These are phyloP conservation scores for Malus hybrid DNA, from an alignment of 331 rosid genomes.

Conservation along the genomic window DNA sequence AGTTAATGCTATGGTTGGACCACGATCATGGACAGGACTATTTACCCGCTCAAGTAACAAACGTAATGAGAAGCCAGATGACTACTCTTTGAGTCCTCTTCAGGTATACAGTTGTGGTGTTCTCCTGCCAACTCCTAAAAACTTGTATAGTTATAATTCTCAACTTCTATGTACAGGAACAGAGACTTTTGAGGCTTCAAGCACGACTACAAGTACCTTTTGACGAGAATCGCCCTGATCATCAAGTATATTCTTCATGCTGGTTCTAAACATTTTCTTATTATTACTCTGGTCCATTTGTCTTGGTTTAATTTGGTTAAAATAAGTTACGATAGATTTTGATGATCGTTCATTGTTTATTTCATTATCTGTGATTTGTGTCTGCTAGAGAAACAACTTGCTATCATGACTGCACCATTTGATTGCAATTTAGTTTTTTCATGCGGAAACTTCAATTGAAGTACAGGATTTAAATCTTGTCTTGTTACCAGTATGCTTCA, in stretches of 20 bases:
- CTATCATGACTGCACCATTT: not conserved
- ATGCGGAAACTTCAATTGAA: not conserved
- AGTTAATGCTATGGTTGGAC: conserved; percentile 97
- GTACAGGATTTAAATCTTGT: not conserved
- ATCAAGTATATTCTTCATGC: conserved; percentile 51
- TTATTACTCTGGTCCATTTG: not conserved
- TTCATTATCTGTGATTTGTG: not conserved
- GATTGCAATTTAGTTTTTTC: not conserved
- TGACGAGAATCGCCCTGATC: conserved; percentile 62
- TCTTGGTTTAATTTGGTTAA: not conserved
- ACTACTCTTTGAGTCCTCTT: conserved; percentile 53
- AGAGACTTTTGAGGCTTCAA: conserved; percentile 80
- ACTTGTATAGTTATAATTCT: not conserved
- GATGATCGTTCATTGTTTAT: not conserved
- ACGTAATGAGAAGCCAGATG: conserved; percentile 40
- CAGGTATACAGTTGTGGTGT: conserved; percentile 42
- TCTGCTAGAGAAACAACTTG: not conserved
- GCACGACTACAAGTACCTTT: conserved; percentile 67
- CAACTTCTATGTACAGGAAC: conserved; percentile 38
- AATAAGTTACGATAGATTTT: not conserved
- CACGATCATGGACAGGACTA: conserved; percentile 89
- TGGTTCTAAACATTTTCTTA: conserved; percentile 5
- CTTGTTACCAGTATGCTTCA: not conserved
- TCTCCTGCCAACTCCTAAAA: not conserved
- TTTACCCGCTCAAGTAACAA: conserved; percentile 46